Conservation (phyloP, 331 rosid species). For the Erythrophleum ivorense region DNA sequence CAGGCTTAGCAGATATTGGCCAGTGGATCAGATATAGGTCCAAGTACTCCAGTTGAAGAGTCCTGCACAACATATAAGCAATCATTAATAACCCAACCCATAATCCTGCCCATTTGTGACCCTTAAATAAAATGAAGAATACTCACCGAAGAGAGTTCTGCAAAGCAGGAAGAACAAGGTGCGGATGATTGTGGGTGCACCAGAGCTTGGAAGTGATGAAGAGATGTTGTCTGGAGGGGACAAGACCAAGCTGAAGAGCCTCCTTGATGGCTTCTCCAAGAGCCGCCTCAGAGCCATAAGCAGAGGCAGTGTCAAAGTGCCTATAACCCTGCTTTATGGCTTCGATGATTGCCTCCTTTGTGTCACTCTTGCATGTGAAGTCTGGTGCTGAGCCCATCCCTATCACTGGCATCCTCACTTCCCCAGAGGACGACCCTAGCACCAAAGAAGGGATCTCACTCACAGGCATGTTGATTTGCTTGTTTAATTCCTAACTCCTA, state of each 20-base stretch:
- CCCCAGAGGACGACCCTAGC: neutral
- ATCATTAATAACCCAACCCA: too few species aligned
- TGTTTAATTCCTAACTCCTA: too few species aligned
- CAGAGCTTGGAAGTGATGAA: conserved; percentile 58
- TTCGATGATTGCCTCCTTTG: conserved; percentile 40
- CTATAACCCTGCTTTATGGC: too few species aligned
- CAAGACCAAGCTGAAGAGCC: conserved; percentile 34
- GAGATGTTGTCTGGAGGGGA: conserved; percentile 40
- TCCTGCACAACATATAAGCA: conserved; percentile 14
- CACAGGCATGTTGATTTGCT: too few species aligned
- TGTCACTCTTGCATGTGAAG: conserved; percentile 39
- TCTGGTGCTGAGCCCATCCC: conserved; percentile 67
- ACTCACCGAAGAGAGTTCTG: conserved; percentile 45
- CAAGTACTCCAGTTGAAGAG: conserved; percentile 48
- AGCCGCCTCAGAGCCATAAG: too few species aligned
- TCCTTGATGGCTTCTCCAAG: too few species aligned
- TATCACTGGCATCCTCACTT: conserved; percentile 46
- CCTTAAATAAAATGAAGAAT: too few species aligned
- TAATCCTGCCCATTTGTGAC: too few species aligned
- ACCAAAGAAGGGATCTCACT: too few species aligned
- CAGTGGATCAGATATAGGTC: conserved; percentile 25
- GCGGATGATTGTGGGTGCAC: conserved; percentile 52
- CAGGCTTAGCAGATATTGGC: too few species aligned
- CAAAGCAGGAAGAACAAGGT: conserved; percentile 49
- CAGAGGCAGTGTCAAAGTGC: too few species aligned